These are phyloP conservation scores for Clausena lansium DNA, from an alignment of 345 rosid genomes.

Conservation along the genomic window DNA sequence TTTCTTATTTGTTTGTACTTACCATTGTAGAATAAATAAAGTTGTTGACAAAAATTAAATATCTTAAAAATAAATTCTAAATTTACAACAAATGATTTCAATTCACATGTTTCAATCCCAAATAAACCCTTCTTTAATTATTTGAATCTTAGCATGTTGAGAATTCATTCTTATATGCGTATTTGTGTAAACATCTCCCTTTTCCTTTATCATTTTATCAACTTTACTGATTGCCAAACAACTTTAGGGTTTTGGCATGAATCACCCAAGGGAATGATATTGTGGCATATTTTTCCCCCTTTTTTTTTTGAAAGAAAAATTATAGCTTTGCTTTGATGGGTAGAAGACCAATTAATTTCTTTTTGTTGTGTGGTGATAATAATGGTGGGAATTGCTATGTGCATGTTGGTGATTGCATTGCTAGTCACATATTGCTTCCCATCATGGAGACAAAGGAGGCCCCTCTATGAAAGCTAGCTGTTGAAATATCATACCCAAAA, in stretches of 20 bases:
- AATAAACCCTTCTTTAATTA: background rate
- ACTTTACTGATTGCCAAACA: conserved; percentile 20
- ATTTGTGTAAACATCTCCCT: background rate
- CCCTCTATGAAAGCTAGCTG: conserved; percentile 34
- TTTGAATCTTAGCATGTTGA: background rate
- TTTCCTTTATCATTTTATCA: conserved; percentile 12
- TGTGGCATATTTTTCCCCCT: background rate
- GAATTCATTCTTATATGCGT: background rate
- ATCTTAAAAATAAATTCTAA: no score
- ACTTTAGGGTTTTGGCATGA: conserved; percentile 15
- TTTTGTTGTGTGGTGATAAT: conserved; percentile 23
- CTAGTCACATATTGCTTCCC: conserved; percentile 44
- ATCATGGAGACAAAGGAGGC: conserved; percentile 40
- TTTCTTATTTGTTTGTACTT: background rate
- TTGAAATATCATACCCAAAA: conserved; percentile 31
- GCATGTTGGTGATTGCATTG: conserved; percentile 45
- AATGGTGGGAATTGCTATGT: conserved; percentile 23
- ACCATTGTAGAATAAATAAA: background rate
- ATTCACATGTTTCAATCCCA: background rate
- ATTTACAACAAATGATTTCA: background rate
- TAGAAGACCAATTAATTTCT: conserved; percentile 28
- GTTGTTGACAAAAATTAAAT: no score
- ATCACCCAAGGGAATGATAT: conserved; percentile 14
- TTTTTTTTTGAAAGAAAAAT: background rate
- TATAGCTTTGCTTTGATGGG: conserved; percentile 24